A percentile compares a stretch with the other conserved stretches of the same genome.
Conservation (phyloP, 2,329 filamentous ascomycete species). For the Neofusicoccum parvum region DNA sequence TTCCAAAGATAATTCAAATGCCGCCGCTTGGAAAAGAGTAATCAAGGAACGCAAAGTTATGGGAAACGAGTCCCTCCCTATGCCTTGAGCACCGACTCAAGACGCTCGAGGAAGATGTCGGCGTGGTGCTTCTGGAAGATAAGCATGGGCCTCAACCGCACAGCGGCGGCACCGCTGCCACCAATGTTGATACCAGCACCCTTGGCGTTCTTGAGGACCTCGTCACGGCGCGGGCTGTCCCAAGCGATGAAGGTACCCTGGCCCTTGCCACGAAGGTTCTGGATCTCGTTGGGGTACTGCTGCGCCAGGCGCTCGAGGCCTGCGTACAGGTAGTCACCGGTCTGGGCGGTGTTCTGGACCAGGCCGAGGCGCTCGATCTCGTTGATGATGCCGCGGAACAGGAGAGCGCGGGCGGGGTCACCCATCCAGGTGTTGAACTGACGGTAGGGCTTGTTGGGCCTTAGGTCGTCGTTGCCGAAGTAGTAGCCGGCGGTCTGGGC, state of each 20-base stretch:
- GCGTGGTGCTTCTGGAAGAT: conserved; percentile 91
- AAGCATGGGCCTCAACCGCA: conserved; percentile 85
- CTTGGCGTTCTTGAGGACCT: conserved; percentile 79
- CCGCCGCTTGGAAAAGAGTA: neutral
- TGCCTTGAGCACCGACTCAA: conserved; percentile 72
- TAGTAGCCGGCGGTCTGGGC: conserved; percentile 93
- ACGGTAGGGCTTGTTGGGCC: conserved; percentile 90
- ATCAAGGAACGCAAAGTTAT: neutral
- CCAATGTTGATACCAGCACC: conserved; percentile 82
- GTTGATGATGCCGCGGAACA: conserved; percentile 83
- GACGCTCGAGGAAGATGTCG: conserved; percentile 75
- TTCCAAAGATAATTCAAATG: neutral
- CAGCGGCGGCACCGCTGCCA: conserved; percentile 73
- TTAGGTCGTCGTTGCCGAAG: conserved; percentile 76
- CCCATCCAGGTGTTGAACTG: conserved; percentile 99
- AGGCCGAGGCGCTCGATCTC: conserved; percentile 77
- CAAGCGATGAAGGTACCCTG: conserved; percentile 93
- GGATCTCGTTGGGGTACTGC: conserved; percentile 75
- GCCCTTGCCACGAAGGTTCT: conserved; percentile 83
- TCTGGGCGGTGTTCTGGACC: conserved; percentile 75
- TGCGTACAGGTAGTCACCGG: conserved; percentile 76
- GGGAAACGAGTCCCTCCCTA: conserved; percentile 23
- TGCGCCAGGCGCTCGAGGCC: conserved; percentile 68
- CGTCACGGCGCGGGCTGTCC: conserved; percentile 78
- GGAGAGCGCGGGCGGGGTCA: conserved; percentile 78